phyloP scores from a whole-genome alignment of 805 yeast species.

The Priceomyces medius region DNA sequence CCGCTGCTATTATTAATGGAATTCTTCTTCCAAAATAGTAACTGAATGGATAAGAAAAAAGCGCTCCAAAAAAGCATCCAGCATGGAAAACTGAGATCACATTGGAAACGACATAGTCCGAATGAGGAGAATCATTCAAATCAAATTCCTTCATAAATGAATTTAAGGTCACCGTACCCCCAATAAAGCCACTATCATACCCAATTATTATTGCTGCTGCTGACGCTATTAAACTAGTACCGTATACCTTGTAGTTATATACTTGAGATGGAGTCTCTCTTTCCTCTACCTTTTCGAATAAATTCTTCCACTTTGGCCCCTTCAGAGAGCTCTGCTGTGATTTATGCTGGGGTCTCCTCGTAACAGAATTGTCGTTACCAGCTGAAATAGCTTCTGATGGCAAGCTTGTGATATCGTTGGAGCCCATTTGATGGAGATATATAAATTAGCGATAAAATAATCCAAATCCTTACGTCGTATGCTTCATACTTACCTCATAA shows the following conservation, averaged over 20 bases:
- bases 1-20: conserved; percentile 31
- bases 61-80: conserved; percentile 41
- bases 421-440: no score
- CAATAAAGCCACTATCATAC: conserved; percentile 42
- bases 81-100: conserved; percentile 40
- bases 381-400: neutral
- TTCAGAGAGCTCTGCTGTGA: neutral
- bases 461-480: neutral
- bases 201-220: conserved; percentile 43
- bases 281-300: conserved; percentile 34
- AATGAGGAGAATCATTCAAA: conserved; percentile 21
- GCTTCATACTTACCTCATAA: no score
- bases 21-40: conserved; percentile 33
- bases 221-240: conserved; percentile 36
- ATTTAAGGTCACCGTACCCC: conserved; percentile 37
- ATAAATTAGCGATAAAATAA: no score
- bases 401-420: neutral
- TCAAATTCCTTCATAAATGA: conserved; percentile 34
- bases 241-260: conserved; percentile 33
- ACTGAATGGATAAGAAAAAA: conserved; percentile 35
- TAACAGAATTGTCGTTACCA: neutral
- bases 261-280: conserved; percentile 39
- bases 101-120: conserved; percentile 26
- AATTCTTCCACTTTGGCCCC: conserved; percentile 2
- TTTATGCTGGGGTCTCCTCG: neutral